Evolutionary conservation across 257 asterid species (phyloP), one percentile per base, ranked within the genome.

Genomic region (Linaria vulgaris): DNA sequence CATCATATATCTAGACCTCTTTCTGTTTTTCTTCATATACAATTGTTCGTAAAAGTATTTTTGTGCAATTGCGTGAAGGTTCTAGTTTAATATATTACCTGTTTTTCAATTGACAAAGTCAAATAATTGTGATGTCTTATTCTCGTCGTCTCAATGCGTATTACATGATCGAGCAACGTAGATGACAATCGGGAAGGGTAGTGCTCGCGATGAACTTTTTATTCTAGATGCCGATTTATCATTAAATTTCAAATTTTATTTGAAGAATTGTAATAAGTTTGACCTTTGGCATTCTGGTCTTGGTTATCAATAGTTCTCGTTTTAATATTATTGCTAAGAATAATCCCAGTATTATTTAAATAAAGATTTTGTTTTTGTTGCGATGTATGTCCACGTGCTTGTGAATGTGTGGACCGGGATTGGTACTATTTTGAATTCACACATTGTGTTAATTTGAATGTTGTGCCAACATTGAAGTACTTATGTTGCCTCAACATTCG

Each of bases 111-210:
- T 38, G 7, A 38, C 6, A 38, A 38, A 38, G 8, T 38, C 44
- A 38, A 38, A 6, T 4, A 52, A 52, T 52, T 52, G 58, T 52
- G 58, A 52, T 52, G 58, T 52, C 24, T 4, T 52, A 6, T 52
- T 52, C 19, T 52, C 58, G 10, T 52, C 37, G 19, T 52, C 37
- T 52, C 0, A 22, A 52, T 52, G 37, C 14, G 3, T 19, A 6
- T 22, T 52, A 10, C 37, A 52, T 14, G 34, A 52, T n/a, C 57
- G 14, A 52, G 27, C 37, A 52, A 52, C 58, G 44, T 5, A 38
- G 34, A 52, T 1, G 58, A 52, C 19, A 31, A 52, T 52, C 8
- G 24, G 58, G 3, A 6, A 7, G 44, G 44, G 44, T 38, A 38
- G 44, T 38, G 44, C 44, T 38, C 44, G 44, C 44, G 7, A 38